These are phyloP conservation scores for Arachnopeziza araneosa DNA, from an alignment of 2,329 filamentous ascomycete genomes.

Conservation along the genomic window DNA sequence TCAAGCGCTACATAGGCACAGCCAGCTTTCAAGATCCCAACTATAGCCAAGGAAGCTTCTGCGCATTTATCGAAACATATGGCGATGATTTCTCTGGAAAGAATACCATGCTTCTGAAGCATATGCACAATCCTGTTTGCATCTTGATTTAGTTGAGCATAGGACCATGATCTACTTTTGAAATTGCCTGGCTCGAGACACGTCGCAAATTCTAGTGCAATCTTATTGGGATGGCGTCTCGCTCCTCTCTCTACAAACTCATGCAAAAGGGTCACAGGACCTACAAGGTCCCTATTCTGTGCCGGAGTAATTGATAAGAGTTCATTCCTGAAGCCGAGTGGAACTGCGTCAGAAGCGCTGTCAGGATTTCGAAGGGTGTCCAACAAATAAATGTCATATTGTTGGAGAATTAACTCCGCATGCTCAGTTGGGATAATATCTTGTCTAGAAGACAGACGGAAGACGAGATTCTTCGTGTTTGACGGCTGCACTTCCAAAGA, in stretches of 20 bases:
- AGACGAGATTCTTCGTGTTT: conserved; percentile 40
- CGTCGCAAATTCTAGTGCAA: conserved; percentile 71
- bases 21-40: conserved; percentile 33
- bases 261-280: conserved; percentile 60
- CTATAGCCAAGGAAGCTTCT: conserved; percentile 32
- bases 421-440: conserved; percentile 64
- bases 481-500: conserved; percentile 72
- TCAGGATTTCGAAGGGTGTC: conserved; percentile 49
- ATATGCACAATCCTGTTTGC: conserved; percentile 69
- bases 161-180: conserved; percentile 61
- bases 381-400: conserved; percentile 64
- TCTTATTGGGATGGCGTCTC: conserved; percentile 46
- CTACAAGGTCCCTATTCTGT: conserved; percentile 46
- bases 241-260: conserved; percentile 69
- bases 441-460: conserved; percentile 62
- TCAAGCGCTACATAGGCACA: conserved; percentile 36
- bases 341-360: conserved; percentile 25
- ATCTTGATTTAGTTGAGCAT: conserved; percentile 61
- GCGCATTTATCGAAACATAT: conserved; percentile 36
- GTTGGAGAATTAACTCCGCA: conserved; percentile 58
- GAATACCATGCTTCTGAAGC: conserved; percentile 44
- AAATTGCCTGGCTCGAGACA: conserved; percentile 43
- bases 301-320: conserved; percentile 65
- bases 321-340: conserved; percentile 22
- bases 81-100: conserved; percentile 44